Percentiles rank a stretch among this genome's conserved stretches.
Evolutionary conservation across 257 asterid genomes (phyloP).

Genomic region (Schizonepeta tenuifolia): DNA sequence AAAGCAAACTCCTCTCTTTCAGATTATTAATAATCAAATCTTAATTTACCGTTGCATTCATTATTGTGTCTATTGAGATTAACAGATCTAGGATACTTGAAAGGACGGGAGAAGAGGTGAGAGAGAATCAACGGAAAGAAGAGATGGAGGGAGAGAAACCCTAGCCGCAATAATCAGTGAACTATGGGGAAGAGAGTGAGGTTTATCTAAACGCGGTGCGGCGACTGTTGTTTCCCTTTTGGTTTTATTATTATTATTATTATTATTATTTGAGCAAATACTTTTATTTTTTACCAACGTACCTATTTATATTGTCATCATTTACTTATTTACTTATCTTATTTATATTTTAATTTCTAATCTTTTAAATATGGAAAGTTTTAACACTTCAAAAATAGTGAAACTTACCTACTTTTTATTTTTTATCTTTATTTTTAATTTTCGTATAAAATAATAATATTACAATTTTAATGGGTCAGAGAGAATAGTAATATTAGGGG

Average conservation of each 20-base stretch:
- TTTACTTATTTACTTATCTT: too few relatives aligned
- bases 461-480: too few relatives aligned
- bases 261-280: too few relatives aligned
- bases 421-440: too few relatives aligned
- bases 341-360: too few relatives aligned
- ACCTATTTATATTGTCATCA: too few relatives aligned
- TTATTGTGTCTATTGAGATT: slow-evolving; percentile 5
- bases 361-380: too few relatives aligned
- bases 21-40: slow-evolving; percentile 16
- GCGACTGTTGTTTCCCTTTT: neutral
- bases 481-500: too few relatives aligned
- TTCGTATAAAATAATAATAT: too few relatives aligned
- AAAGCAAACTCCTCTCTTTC: slow-evolving; percentile 12
- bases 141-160: slow-evolving; percentile 44
- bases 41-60: slow-evolving; percentile 34
- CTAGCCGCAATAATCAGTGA: slow-evolving; percentile 66
- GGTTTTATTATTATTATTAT: neutral
- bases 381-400: too few relatives aligned
- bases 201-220: slow-evolving; percentile 18
- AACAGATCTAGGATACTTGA: slow-evolving; percentile 35
- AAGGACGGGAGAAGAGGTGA: neutral
- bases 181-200: slow-evolving; percentile 1
- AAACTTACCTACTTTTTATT: too few relatives aligned
- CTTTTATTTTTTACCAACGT: too few relatives aligned
- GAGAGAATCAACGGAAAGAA: neutral